Base-by-base conservation (phyloP, 306 rosid genomes). In the Medicago lupulina region DNA sequence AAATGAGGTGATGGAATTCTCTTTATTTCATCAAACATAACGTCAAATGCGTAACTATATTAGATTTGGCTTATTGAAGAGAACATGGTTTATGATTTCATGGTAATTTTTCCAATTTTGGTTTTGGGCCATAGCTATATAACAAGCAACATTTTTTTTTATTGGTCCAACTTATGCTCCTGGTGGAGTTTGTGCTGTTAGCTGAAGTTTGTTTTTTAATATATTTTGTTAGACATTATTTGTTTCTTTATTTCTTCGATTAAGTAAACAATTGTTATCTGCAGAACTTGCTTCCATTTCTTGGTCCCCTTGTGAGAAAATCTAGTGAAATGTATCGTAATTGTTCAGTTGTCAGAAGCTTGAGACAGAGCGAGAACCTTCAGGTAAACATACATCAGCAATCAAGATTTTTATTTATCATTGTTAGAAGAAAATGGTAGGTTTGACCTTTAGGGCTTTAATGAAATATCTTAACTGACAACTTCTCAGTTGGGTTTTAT, bases 311-410 rank as follows among this genome's bases (percentile, higher is more conserved):
- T 76, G 67, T 90, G 83, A 88, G 89, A 80, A 96, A 96, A 87
- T 96, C 97, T 74, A 87, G 97, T 82, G 98, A 92, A 82, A 89
- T 94, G 54, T 82, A 88, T 81, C 89, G 99, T 76, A 92, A 92
- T 74, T 90, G 81, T 67, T 84, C 88, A 11, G 98, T 96, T 70
- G 87, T 96, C 83, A 92, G 81, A 82, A 96, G 90, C 86, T 87
- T 96, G 88, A 90, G 97, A 78, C 94, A 88, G 76, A 87, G 99
- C 64, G 99, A 96, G 85, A 96, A 88, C 84, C 89, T 96, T 71
- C 98, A 92, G 99, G 99, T 95, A 81, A 72, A 87, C 67, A 80
- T 81, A 28, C 44, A 55, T 34, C 70, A 34, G 7, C 38, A 34
- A 34, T 34, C 38, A 34, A 34, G 38, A 34, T 34, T 34, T 34